Evolutionary conservation across 2,329 filamentous ascomycete genomes (phyloP).

Genomic region (Cladosporium cucumerinum): DNA sequence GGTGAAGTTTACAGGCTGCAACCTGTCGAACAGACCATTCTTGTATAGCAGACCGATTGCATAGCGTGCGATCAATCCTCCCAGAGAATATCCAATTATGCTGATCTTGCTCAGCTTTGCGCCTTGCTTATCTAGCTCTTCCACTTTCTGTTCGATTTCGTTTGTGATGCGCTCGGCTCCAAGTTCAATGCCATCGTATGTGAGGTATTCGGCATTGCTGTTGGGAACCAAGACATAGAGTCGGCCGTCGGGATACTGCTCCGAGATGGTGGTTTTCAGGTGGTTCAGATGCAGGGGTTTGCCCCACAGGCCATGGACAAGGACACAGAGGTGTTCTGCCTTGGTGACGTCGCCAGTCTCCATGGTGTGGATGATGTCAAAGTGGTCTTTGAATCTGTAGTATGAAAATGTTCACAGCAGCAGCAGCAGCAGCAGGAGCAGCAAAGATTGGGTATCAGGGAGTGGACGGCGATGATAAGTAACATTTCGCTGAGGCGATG

Average conservation of each 20-base stretch:
- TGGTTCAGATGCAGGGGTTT: conserved; percentile 70
- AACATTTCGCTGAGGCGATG: neutral
- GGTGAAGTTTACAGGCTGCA: conserved; percentile 87
- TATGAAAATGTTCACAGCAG: neutral
- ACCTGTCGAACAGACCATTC: conserved; percentile 71
- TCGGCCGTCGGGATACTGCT: conserved; percentile 58
- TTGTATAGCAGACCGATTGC: conserved; percentile 79
- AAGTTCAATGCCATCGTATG: conserved; percentile 65
- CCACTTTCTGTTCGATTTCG: conserved; percentile 60
- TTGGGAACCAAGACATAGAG: conserved; percentile 70
- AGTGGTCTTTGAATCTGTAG: neutral
- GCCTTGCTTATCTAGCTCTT: conserved; percentile 56
- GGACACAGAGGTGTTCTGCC: conserved; percentile 65
- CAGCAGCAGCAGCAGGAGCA: neutral
- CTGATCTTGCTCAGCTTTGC: conserved; percentile 77
- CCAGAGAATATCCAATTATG: conserved; percentile 84
- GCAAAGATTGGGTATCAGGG: neutral
- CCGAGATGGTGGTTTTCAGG: conserved; percentile 63
- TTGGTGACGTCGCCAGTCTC: conserved; percentile 12
- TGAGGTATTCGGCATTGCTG: conserved; percentile 68
- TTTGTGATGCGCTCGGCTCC: conserved; percentile 64
- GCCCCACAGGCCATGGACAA: conserved; percentile 78
- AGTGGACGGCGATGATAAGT: neutral
- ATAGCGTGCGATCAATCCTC: conserved; percentile 82
- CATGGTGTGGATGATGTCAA: neutral